Evolutionary conservation across 139 green algal species (phyloP), one percentile per base, ranked within the genome.

Genomic region (Chlorella ohadii): DNA sequence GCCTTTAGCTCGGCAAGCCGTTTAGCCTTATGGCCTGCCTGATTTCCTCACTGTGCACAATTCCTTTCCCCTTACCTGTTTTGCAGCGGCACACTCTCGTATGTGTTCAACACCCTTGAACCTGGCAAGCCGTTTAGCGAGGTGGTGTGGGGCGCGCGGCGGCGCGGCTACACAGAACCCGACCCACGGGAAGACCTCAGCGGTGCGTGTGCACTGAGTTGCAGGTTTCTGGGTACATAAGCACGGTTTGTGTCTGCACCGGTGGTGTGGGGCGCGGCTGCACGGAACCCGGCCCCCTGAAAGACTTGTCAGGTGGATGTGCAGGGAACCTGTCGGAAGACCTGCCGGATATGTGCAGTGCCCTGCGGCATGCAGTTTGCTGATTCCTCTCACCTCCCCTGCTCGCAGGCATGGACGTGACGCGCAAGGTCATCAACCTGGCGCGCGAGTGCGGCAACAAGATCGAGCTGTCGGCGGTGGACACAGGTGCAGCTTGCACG

Each of bases 401-500:
- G 15, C n/a, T 15, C 28, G n/a, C 84, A 85, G 84, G 90, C 75
- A 90, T 79, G 68, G 94, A 97, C 70, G 94, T 97, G 2, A 92
- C 90, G 0, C 81, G 94, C 31, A 97, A 97, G 85, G 92, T 98
- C 39, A 85, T 96, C n/a, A 99, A 96, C 76, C 88, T 99, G 44
- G 97, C 93, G 0, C 84, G 96, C 0, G 95, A 98, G 84, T 96
- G 90, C 59, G 96, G 96, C 0, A 63, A 96, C 56, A 51, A 91
- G 23, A 56, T 72, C 4, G 75, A 81, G 75, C 75, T 81, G 75
- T 71, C 75, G 9, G 56, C 57, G 11, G 75, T 81, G 36, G 57
- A 66, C 75, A 81, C 75, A 7, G 74, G 74, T 80, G 73, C 44
- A 51, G 44, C 9, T 6, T 51, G 44, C 9, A 51, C 9, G 44